A percentile compares a stretch with the other conserved stretches of the same genome.
Evolutionary conservation across 192 early-diverging fungal species (phyloP).

Genomic region (Umbelopsis isabellina): DNA sequence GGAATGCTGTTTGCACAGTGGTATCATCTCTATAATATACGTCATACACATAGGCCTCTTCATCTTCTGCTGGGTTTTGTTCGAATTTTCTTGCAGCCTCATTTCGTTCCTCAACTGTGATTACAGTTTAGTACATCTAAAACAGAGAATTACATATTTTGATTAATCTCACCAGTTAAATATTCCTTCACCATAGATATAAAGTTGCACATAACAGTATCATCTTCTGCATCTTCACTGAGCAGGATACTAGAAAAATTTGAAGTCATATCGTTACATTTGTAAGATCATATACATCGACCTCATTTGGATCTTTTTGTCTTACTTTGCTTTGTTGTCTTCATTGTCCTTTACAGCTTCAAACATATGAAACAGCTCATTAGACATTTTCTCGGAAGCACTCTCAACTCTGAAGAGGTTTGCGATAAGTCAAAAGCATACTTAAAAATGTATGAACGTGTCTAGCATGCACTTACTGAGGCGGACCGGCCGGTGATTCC

Average conservation of each 20-base stretch:
- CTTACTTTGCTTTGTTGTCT: constrained; percentile 45
- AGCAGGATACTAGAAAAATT: background rate
- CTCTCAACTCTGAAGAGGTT: constrained; percentile 30
- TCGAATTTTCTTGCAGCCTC: background rate
- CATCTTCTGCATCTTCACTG: constrained; percentile 45
- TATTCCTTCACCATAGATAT: constrained; percentile 73
- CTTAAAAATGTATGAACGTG: constrained; percentile 23
- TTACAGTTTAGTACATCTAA: too few species aligned
- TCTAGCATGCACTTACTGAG: constrained; percentile 23
- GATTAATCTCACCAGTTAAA: constrained; percentile 54
- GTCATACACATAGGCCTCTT: constrained; percentile 77
- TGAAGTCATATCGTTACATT: too few species aligned
- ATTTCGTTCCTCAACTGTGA: constrained; percentile 25
- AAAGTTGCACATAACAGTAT: constrained; percentile 62
- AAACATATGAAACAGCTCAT: constrained; percentile 61
- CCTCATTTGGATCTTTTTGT: background rate
- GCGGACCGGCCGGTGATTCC: constrained; percentile 16
- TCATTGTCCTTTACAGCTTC: constrained; percentile 68
- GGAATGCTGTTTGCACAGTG: constrained; percentile 29
- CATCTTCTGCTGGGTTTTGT: constrained; percentile 31
- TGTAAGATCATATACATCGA: too few species aligned
- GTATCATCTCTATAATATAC: constrained; percentile 66
- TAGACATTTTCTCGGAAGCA: constrained; percentile 41
- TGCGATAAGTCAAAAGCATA: constrained; percentile 2
- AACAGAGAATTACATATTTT: background rate